phyloP scores from a whole-genome alignment of 2,329 filamentous ascomycete species.

The Sphaerulina musiva region DNA sequence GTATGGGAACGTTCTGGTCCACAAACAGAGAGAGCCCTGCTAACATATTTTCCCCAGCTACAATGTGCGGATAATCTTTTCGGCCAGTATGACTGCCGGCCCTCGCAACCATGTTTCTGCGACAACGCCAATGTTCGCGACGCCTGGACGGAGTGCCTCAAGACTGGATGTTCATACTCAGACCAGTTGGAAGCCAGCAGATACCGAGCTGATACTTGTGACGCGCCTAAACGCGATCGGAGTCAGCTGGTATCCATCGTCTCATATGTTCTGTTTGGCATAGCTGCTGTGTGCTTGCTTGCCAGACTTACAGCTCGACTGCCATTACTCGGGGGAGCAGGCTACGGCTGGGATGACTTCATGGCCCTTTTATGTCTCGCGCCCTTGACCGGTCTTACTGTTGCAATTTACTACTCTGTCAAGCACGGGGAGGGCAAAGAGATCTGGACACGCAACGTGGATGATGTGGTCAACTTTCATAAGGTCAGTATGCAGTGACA shows the following conservation, averaged over 20 bases:
- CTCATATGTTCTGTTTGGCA: slow-evolving; percentile 40
- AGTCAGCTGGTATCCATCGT: slow-evolving; percentile 2
- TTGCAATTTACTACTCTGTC: too few relatives aligned
- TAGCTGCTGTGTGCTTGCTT: too few relatives aligned
- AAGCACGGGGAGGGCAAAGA: too few relatives aligned
- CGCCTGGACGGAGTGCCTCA: slow-evolving; percentile 5
- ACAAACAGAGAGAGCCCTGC: background rate
- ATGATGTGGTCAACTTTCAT: too few relatives aligned
- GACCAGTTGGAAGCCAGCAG: slow-evolving; percentile 8
- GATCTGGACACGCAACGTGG: too few relatives aligned
- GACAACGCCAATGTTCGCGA: slow-evolving; percentile 5
- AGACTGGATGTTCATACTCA: slow-evolving; percentile 3
- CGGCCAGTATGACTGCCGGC: slow-evolving; percentile 7
- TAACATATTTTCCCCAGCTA: background rate
- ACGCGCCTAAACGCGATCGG: slow-evolving; percentile 4
- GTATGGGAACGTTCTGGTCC: slow-evolving; percentile 2
- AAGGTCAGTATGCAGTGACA: too few relatives aligned
- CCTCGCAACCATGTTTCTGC: slow-evolving; percentile 13
- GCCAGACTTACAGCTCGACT: too few relatives aligned
- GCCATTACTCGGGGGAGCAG: too few relatives aligned
- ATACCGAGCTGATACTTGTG: slow-evolving; percentile 7
- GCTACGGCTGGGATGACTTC: too few relatives aligned
- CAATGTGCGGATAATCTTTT: slow-evolving; percentile 11
- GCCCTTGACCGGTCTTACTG: too few relatives aligned
- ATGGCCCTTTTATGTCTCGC: too few relatives aligned